These are phyloP conservation scores for Aspergillus brunneoviolaceus DNA, from an alignment of 2,329 filamentous ascomycete genomes.

Conservation along the genomic window DNA sequence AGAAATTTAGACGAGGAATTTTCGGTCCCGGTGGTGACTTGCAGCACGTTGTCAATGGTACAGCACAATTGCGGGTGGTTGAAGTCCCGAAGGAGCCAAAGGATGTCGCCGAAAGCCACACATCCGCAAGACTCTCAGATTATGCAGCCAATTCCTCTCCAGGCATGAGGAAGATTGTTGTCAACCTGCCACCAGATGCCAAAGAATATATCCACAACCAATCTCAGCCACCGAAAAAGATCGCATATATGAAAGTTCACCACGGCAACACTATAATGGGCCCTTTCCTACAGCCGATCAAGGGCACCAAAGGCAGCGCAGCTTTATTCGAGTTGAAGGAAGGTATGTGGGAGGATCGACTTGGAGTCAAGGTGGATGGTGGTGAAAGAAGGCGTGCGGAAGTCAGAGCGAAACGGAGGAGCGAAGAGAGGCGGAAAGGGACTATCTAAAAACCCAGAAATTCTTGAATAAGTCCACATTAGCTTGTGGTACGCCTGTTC, in stretches of 20 bases:
- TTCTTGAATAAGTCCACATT: not conserved
- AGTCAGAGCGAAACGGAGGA: constrained; percentile 80
- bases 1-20: constrained; percentile 75
- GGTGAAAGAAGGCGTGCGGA: constrained; percentile 87
- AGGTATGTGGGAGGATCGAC: constrained; percentile 88
- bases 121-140: constrained; percentile 27
- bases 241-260: constrained; percentile 66
- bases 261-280: constrained; percentile 71
- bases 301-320: constrained; percentile 58
- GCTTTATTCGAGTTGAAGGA: constrained; percentile 71
- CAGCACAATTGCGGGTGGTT: constrained; percentile 58
- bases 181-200: constrained; percentile 59
- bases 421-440: constrained; percentile 72
- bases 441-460: not conserved
- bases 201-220: constrained; percentile 54
- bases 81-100: constrained; percentile 50
- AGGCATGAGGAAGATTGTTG: constrained; percentile 57
- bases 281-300: constrained; percentile 68
- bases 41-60: constrained; percentile 65
- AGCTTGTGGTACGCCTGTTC: not conserved
- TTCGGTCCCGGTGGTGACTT: constrained; percentile 84
- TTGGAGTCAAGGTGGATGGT: constrained; percentile 90
- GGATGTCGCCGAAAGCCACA: constrained; percentile 25
- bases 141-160: constrained; percentile 55
- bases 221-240: constrained; percentile 50